A percentile compares a stretch with the other conserved stretches of the same genome.
Conservation (phyloP, 495 filamentous ascomycete genomes). For the Glarea lozoyensis region DNA sequence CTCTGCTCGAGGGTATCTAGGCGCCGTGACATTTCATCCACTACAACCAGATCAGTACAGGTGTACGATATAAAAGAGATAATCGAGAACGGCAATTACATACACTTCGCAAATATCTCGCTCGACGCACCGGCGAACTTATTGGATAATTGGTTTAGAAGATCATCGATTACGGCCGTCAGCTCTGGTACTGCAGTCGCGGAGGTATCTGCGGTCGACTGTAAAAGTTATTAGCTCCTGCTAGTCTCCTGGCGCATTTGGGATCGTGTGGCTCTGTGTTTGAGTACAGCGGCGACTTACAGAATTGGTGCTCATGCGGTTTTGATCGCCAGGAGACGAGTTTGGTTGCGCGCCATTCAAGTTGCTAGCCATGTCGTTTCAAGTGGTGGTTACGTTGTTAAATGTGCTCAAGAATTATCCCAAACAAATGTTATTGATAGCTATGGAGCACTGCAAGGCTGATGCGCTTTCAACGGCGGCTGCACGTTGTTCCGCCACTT, state of each 20-base stretch:
- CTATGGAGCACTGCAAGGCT: too few relatives aligned
- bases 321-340: slow-evolving; percentile 6
- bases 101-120: slow-evolving; percentile 85
- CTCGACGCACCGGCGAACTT: slow-evolving; percentile 76
- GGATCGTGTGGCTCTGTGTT: too few relatives aligned
- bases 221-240: too few relatives aligned
- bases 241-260: too few relatives aligned
- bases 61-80: neutral
- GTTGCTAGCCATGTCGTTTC: neutral
- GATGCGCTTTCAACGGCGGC: too few relatives aligned
- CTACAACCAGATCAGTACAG: slow-evolving; percentile 31
- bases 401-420: too few relatives aligned
- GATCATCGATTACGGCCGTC: slow-evolving; percentile 70
- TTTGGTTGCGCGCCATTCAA: slow-evolving; percentile 4
- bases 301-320: slow-evolving; percentile 8
- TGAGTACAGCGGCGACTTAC: slow-evolving; percentile 10
- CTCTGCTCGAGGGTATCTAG: slow-evolving; percentile 81
- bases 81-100: slow-evolving; percentile 20
- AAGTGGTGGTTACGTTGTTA: too few relatives aligned
- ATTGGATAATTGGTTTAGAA: slow-evolving; percentile 70
- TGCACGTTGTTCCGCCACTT: too few relatives aligned
- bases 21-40: slow-evolving; percentile 92
- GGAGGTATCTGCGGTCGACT: slow-evolving; percentile 13
- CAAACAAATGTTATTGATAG: too few relatives aligned
- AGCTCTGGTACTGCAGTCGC: slow-evolving; percentile 46